These are phyloP conservation scores for Globisporangium perplexum DNA, from an alignment of 352 stramenopile species.

Conservation along the genomic window DNA sequence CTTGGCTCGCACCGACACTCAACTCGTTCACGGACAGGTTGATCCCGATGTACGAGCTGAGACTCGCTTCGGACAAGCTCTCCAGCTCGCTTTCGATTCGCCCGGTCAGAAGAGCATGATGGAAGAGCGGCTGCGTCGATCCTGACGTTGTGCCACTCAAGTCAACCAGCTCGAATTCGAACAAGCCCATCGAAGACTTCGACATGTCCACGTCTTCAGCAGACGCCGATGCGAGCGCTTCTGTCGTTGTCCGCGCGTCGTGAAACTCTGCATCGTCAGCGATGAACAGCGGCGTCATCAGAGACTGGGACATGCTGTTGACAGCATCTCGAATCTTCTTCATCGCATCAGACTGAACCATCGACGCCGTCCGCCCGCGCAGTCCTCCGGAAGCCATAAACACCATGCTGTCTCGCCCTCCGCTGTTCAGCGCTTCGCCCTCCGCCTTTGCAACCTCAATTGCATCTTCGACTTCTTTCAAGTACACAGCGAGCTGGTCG, in stretches of 20 bases:
- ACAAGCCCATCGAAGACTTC: constrained; percentile 49
- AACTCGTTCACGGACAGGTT: constrained; percentile 75
- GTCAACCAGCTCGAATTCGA: constrained; percentile 85
- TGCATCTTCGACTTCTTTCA: constrained; percentile 67
- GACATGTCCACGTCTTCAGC: constrained; percentile 44
- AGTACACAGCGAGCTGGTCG: constrained; percentile 50
- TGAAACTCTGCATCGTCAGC: constrained; percentile 84
- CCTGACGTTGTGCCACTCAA: constrained; percentile 63
- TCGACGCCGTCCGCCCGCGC: constrained; percentile 10
- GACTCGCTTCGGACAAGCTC: constrained; percentile 42
- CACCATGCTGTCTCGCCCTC: constrained; percentile 53
- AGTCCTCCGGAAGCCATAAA: constrained; percentile 30
- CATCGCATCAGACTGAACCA: constrained; percentile 35
- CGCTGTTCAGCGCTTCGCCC: constrained; percentile 34
- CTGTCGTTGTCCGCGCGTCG: constrained; percentile 51
- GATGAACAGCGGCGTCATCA: constrained; percentile 70
- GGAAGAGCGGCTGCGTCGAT: constrained; percentile 56
- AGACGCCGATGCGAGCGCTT: constrained; percentile 18
- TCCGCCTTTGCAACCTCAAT: constrained; percentile 66
- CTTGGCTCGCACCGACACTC: constrained; percentile 46
- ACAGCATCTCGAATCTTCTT: constrained; percentile 54
- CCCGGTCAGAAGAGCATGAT: constrained; percentile 73
- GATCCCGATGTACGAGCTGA: constrained; percentile 65
- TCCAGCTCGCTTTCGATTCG: constrained; percentile 73
- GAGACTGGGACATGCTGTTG: constrained; percentile 66